phyloP scores from a whole-genome alignment of 2,329 filamentous ascomycete genomes.

The Escovopsis weberi region DNA sequence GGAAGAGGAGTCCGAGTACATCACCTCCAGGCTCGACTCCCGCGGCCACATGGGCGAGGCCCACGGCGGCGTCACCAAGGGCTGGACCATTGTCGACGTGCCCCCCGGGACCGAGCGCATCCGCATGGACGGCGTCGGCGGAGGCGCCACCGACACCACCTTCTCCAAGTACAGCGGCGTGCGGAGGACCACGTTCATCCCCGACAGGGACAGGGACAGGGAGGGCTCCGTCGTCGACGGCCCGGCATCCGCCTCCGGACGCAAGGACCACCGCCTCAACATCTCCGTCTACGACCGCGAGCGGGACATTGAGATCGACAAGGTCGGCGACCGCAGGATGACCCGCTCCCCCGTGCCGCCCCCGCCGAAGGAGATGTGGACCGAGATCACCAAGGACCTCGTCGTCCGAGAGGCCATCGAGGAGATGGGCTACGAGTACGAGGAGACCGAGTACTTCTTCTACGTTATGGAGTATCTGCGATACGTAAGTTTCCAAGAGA shows the following conservation, averaged over 20 bases:
- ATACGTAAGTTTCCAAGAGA: slow-evolving; percentile 50
- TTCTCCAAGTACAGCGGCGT: slow-evolving; percentile 73
- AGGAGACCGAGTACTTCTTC: slow-evolving; percentile 80
- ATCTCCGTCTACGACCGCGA: slow-evolving; percentile 33
- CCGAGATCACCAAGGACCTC: slow-evolving; percentile 88
- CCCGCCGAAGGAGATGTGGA: slow-evolving; percentile 65
- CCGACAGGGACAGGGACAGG: slow-evolving; percentile 51
- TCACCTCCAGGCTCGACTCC: slow-evolving; percentile 38
- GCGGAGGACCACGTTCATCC: slow-evolving; percentile 57
- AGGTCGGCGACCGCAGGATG: slow-evolving; percentile 37
- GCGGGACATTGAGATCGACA: slow-evolving; percentile 38
- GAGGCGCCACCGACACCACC: slow-evolving; percentile 59
- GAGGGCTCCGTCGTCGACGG: slow-evolving; percentile 25
- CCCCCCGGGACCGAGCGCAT: slow-evolving; percentile 71
- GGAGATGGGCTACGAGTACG: slow-evolving; percentile 69
- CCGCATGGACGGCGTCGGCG: slow-evolving; percentile 66
- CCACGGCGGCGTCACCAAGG: slow-evolving; percentile 56
- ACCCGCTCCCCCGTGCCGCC: slow-evolving; percentile 21
- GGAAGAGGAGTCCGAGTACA: slow-evolving; percentile 50
- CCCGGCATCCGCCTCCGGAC: slow-evolving; percentile 12
- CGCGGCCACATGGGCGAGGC: slow-evolving; percentile 60
- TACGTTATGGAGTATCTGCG: slow-evolving; percentile 83
- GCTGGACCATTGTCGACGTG: slow-evolving; percentile 73
- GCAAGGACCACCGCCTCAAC: slow-evolving; percentile 25
- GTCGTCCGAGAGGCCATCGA: slow-evolving; percentile 80